A percentile compares a stretch with the other conserved stretches of the same genome.
These are phyloP conservation scores for Narthecium ossifragum DNA, from an alignment of 106 monocot genomes.

Conservation along the genomic window DNA sequence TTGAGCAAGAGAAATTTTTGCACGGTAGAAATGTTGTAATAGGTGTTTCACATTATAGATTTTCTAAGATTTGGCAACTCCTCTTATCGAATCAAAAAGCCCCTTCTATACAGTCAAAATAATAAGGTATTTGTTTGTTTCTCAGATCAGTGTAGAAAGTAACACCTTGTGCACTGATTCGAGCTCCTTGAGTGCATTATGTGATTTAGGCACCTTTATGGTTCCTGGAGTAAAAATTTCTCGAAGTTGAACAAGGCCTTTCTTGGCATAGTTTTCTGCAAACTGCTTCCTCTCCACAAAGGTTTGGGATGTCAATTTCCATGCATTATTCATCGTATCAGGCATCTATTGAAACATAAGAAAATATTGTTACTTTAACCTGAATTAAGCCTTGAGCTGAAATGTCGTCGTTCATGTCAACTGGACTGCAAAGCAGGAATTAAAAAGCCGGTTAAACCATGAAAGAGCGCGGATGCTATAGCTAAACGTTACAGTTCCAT, in stretches of 20 bases:
- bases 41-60: no score
- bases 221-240: slow-evolving; percentile 88
- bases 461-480: no score
- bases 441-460: no score
- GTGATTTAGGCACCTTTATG: slow-evolving; percentile 60
- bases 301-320: slow-evolving; percentile 3
- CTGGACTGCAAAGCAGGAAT: slow-evolving; percentile 70
- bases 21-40: no score
- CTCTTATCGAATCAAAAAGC: no score
- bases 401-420: slow-evolving; percentile 87
- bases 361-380: slow-evolving; percentile 40
- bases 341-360: slow-evolving; percentile 2
- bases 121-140: no score
- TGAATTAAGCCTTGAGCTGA: slow-evolving; percentile 75
- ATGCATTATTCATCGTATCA: slow-evolving; percentile 1
- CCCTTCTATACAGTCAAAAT: not conserved
- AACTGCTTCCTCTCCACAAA: slow-evolving; percentile 42
- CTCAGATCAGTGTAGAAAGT: not conserved
- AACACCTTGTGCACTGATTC: slow-evolving; percentile 95
- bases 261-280: slow-evolving; percentile 86
- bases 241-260: slow-evolving; percentile 69
- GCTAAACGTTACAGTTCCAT: no score
- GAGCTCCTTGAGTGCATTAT: slow-evolving; percentile 69
- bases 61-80: no score
- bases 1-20: no score